Base-by-base conservation (phyloP, 352 stramenopile species). In the Proteromonas lacertae region DNA sequence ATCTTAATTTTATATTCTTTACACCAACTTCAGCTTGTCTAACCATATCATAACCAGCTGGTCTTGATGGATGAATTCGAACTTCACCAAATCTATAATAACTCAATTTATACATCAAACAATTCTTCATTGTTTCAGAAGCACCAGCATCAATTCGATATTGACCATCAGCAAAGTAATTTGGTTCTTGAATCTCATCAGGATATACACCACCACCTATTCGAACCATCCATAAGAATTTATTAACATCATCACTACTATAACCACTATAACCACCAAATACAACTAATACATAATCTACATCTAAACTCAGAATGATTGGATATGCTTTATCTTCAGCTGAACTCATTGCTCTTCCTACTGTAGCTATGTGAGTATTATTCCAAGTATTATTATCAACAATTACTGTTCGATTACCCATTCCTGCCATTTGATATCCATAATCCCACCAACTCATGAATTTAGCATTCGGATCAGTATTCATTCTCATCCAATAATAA, bases 331-430 rank as follows among this genome's bases (percentile, higher is more conserved):
- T 59, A 32, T 81, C 62, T 45, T 83, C 69, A 1, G 60, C 56
- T 5, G 60, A 68, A 12, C 66, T 61, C 17, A 86, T 44, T 2
- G 63, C 66, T 7, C 73, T 62, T 0, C 74, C 76, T 9, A 89
- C 66, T 0, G 73, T 89, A 24, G 76, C 76, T 46, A n/a, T n/a
- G n/a, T n/a, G n/a, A n/a, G n/a, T n/a, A n/a, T n/a, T n/a, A n/a
- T n/a, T n/a, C n/a, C n/a, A n/a, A n/a, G n/a, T n/a, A n/a, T n/a
- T n/a, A n/a, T n/a, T n/a, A n/a, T n/a, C n/a, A n/a, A n/a, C n/a
- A 91, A 35, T 74, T 91, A 44, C 90, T 91, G 55, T 87, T 87
- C 53, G n/a, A n/a, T n/a, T n/a, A n/a, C n/a, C n/a, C n/a, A n/a
- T n/a, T n/a, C n/a, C n/a, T 57, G 38, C 81, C 67, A 52, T n/a